Evolutionary conservation across 176 grass and related monocot species (phyloP).

Genomic region (Elymus sibiricus): DNA sequence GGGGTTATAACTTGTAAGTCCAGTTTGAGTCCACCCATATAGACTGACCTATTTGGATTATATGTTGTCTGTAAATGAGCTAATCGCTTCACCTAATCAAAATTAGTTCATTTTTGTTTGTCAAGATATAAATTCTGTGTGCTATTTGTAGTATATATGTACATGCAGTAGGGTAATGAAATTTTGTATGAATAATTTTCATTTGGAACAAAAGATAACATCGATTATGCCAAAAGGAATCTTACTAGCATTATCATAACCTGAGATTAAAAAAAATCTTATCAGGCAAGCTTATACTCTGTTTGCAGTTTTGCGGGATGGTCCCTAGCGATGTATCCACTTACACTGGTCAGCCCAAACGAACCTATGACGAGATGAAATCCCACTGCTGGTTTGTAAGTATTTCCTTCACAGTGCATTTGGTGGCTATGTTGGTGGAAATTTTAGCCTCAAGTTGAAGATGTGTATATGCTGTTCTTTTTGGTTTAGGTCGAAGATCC

Average conservation of each 20-base stretch:
- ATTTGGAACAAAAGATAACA: background rate
- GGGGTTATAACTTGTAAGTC: background rate
- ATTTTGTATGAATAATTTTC: background rate
- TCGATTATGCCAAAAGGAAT: background rate
- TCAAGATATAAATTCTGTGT: background rate
- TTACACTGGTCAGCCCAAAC: conserved; percentile 45
- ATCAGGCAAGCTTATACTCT: background rate
- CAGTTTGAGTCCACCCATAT: background rate
- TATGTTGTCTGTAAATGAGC: background rate
- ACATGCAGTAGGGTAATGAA: too few species aligned
- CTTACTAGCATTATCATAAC: background rate
- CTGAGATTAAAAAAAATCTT: background rate
- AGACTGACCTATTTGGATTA: too few species aligned
- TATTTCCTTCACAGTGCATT: background rate
- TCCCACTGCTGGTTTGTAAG: conserved; percentile 58
- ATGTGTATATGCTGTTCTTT: background rate
- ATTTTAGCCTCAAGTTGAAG: conserved; percentile 12
- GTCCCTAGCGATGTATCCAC: conserved; percentile 53
- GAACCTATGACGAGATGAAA: conserved; percentile 27
- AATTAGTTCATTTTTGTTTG: background rate
- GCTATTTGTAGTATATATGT: background rate
- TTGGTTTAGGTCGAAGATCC: conserved; percentile 66
- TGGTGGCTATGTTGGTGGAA: conserved; percentile 2
- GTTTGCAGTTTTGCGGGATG: conserved; percentile 48
- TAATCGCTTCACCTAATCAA: background rate